Evolutionary conservation across 257 asterid genomes (phyloP).

Genomic region (Solanum verrucosum): DNA sequence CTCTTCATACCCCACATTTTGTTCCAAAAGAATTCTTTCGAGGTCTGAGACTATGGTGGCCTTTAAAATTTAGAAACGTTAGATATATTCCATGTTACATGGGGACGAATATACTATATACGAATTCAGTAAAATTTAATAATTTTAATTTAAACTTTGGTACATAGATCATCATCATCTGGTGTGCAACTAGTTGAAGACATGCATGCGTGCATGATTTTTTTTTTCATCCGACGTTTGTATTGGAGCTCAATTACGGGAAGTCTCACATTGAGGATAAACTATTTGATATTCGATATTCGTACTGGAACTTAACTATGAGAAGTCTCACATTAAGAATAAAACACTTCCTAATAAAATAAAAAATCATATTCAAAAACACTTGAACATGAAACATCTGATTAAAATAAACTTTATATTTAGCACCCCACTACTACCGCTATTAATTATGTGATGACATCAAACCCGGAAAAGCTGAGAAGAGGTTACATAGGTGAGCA

Average conservation of each 20-base stretch:
- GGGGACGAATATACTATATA: background rate
- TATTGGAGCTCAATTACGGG: too few species aligned
- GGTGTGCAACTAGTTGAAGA: background rate
- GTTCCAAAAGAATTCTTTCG: background rate
- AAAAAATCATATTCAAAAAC: too few species aligned
- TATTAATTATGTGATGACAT: background rate
- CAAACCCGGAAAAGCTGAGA: background rate
- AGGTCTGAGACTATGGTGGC: background rate
- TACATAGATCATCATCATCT: background rate
- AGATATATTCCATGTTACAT: background rate
- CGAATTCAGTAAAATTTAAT: background rate
- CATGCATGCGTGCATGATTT: background rate
- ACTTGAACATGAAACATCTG: rapidly evolving
- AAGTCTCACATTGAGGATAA: too few species aligned
- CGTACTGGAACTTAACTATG: too few species aligned
- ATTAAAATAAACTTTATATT: too few species aligned
- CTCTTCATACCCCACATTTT: background rate
- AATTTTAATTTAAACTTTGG: background rate
- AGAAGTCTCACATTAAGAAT: too few species aligned
- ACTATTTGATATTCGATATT: too few species aligned
- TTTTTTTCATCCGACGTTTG: too few species aligned
- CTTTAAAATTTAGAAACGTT: background rate
- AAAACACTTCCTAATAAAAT: too few species aligned
- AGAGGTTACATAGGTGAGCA: background rate
- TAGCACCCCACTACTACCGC: too few species aligned